Evolutionary conservation across 1,139 yeast species (phyloP).

Genomic region (Yamadazyma taylorii): DNA sequence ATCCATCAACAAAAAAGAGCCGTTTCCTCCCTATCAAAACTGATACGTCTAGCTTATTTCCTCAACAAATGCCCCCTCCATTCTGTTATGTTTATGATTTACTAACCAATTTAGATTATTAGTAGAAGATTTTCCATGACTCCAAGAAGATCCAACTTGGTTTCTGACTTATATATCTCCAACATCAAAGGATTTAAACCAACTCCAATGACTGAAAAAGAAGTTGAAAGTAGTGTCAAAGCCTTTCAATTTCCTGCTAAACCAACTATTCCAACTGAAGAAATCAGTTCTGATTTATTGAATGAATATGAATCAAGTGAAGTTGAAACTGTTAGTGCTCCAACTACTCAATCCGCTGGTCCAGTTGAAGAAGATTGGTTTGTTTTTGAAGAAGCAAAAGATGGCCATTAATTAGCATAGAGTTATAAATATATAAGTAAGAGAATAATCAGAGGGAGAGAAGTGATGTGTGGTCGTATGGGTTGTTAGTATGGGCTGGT

Average conservation of each 20-base stretch:
- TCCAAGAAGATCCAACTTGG: constrained; percentile 56
- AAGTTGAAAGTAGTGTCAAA: constrained; percentile 77
- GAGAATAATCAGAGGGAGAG: too few relatives aligned
- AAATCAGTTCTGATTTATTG: constrained; percentile 73
- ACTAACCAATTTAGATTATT: constrained; percentile 28
- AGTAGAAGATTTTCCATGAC: constrained; percentile 49
- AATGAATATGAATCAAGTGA: constrained; percentile 70
- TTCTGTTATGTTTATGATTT: too few relatives aligned
- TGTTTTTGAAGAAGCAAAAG: constrained; percentile 76
- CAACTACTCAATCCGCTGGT: constrained; percentile 43
- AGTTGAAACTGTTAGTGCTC: constrained; percentile 59
- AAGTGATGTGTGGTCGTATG: too few relatives aligned
- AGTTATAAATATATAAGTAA: background rate
- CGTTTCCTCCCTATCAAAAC: too few relatives aligned
- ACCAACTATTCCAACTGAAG: constrained; percentile 71
- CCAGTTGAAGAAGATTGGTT: constrained; percentile 76
- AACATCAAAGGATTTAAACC: constrained; percentile 90
- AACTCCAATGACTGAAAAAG: constrained; percentile 67
- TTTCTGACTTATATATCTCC: constrained; percentile 83
- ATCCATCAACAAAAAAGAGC: too few relatives aligned
- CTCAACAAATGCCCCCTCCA: too few relatives aligned
- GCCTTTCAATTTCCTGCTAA: constrained; percentile 78
- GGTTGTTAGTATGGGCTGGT: too few relatives aligned
- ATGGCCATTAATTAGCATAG: constrained; percentile 44
- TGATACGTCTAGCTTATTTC: too few relatives aligned